Conservation (phyloP, 768 basidiomycete species). For the Kwoniella dejecticola region DNA sequence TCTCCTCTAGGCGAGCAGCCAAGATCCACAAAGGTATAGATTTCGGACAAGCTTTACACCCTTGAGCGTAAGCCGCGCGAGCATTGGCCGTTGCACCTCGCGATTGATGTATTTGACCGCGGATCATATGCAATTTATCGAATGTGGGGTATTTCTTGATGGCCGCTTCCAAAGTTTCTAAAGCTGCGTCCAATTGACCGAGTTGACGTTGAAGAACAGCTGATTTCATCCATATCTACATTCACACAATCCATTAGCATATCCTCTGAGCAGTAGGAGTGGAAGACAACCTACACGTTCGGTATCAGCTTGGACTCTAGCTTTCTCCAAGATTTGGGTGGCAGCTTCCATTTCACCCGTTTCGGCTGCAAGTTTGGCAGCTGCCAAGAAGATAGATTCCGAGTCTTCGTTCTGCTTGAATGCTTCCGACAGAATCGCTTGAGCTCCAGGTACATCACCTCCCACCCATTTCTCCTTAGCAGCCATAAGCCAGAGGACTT, state of each 20-base stretch:
- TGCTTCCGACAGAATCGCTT: conserved; percentile 81
- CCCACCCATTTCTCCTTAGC: conserved; percentile 96
- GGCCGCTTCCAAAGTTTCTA: conserved; percentile 70
- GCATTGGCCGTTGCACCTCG: conserved; percentile 67
- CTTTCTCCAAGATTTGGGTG: conserved; percentile 79
- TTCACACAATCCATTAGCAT: too few relatives aligned
- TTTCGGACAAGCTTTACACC: conserved; percentile 83
- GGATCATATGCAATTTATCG: conserved; percentile 93
- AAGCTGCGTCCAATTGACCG: conserved; percentile 69
- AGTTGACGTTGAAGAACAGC: conserved; percentile 93
- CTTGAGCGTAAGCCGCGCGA: conserved; percentile 77
- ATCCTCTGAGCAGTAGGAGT: background rate
- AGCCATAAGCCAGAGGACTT: conserved; percentile 95
- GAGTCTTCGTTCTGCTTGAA: conserved; percentile 95
- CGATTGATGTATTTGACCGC: conserved; percentile 78
- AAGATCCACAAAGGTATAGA: conserved; percentile 85
- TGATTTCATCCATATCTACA: conserved; percentile 99
- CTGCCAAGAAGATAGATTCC: conserved; percentile 96
- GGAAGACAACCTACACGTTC: conserved; percentile 66
- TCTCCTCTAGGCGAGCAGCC: conserved; percentile 83
- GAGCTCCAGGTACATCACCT: conserved; percentile 86
- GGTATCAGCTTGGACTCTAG: conserved; percentile 86
- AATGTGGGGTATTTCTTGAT: conserved; percentile 83
- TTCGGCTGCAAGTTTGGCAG: conserved; percentile 94
- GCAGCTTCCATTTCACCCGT: conserved; percentile 88